phyloP scores from a whole-genome alignment of 805 yeast species.

The Candida khao-thaluensis region DNA sequence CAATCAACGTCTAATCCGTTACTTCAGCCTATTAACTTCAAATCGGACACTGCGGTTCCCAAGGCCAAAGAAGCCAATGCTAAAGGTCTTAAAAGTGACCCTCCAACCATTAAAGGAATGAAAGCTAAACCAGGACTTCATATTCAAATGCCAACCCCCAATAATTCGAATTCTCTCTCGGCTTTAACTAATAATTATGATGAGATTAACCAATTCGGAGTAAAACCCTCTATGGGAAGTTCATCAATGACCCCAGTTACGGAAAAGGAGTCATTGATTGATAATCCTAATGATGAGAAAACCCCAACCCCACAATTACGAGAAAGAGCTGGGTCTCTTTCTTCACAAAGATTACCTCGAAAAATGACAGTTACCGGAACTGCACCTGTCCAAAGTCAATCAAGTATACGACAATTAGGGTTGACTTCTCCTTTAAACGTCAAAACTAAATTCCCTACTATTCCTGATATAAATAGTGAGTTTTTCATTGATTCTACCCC shows the following conservation, averaged over 20 bases:
- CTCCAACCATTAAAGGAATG: constrained; percentile 1
- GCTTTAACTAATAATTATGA: constrained; percentile 32
- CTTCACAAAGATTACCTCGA: constrained; percentile 12
- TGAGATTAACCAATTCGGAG: constrained; percentile 65
- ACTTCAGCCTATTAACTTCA: constrained; percentile 55
- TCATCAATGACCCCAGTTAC: constrained; percentile 80
- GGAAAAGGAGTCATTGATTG: constrained; percentile 43
- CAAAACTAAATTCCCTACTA: constrained; percentile 29
- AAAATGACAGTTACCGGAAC: constrained; percentile 14
- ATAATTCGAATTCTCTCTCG: constrained; percentile 35
- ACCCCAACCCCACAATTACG: constrained; percentile 11
- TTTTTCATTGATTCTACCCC: constrained; percentile 39
- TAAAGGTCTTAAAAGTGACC: constrained; percentile 1
- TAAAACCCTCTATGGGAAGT: constrained; percentile 54
- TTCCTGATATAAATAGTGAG: constrained; percentile 37
- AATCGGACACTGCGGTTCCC: constrained; percentile 16
- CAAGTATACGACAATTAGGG: constrained; percentile 2
- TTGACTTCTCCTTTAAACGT: constrained; percentile 5
- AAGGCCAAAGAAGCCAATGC: background rate
- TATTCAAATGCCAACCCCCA: constrained; percentile 76
- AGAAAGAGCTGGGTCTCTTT: constrained; percentile 18
- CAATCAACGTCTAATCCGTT: constrained; percentile 45
- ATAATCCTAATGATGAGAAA: constrained; percentile 11
- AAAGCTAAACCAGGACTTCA: constrained; percentile 40
- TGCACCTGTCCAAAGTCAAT: background rate